Evolutionary conservation across 768 basidiomycete genomes (phyloP).

Genomic region (Mycena polygramma): DNA sequence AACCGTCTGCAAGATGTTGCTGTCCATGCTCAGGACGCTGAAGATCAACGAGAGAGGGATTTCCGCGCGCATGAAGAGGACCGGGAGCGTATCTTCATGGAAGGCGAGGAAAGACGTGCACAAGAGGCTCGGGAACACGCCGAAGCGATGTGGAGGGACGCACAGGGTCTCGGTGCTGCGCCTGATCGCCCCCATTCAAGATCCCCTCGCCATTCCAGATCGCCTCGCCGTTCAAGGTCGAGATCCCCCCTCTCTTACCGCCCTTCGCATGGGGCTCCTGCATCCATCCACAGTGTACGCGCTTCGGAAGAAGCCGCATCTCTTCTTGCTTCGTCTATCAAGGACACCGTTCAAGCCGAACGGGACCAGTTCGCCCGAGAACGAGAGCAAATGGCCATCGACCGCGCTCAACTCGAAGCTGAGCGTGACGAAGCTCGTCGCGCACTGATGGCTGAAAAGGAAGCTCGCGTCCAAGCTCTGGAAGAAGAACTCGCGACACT

Average conservation of each 20-base stretch:
- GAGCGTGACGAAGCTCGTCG: slow-evolving; percentile 64
- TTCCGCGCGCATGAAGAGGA: slow-evolving; percentile 77
- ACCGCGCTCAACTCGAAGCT: slow-evolving; percentile 65
- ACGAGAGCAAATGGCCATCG: slow-evolving; percentile 65
- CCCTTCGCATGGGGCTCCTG: slow-evolving; percentile 45
- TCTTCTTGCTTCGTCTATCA: slow-evolving; percentile 68
- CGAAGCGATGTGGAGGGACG: slow-evolving; percentile 59
- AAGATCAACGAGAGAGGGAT: slow-evolving; percentile 72
- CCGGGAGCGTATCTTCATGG: slow-evolving; percentile 70
- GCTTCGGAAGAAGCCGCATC: slow-evolving; percentile 68
- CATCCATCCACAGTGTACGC: slow-evolving; percentile 54
- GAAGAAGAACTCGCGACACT: slow-evolving; percentile 73
- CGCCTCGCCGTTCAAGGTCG: slow-evolving; percentile 5
- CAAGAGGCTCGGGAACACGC: slow-evolving; percentile 65
- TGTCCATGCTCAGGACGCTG: slow-evolving; percentile 67
- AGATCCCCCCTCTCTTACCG: slow-evolving; percentile 16
- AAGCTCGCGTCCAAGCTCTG: slow-evolving; percentile 67
- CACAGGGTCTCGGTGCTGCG: slow-evolving; percentile 54
- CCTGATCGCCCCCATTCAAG: slow-evolving; percentile 43
- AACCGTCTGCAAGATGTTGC: slow-evolving; percentile 62
- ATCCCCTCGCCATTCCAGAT: no score
- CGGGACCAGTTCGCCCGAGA: slow-evolving; percentile 71
- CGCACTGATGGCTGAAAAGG: slow-evolving; percentile 62
- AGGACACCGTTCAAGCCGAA: slow-evolving; percentile 69
- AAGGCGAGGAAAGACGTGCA: slow-evolving; percentile 70